Evolutionary conservation across 2,329 filamentous ascomycete genomes (phyloP).

Genomic region (Curvularia verruculosa): DNA sequence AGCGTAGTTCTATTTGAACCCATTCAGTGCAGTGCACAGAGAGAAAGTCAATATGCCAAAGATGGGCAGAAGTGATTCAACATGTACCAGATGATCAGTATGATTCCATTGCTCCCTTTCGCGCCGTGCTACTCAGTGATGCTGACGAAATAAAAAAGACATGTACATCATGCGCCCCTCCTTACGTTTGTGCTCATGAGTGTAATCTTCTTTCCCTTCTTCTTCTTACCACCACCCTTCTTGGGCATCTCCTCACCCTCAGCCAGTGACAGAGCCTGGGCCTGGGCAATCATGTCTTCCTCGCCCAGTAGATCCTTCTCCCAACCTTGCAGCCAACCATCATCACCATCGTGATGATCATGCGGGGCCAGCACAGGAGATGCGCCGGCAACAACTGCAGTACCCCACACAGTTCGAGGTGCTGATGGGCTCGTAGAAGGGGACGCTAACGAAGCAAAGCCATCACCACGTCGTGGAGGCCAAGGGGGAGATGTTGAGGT

Average conservation of each 20-base stretch:
- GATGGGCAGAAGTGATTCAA: neutral
- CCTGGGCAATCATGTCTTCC: slow-evolving; percentile 57
- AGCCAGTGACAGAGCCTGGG: slow-evolving; percentile 49
- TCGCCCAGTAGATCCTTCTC: slow-evolving; percentile 76
- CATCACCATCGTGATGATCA: slow-evolving; percentile 59
- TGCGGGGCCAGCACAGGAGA: slow-evolving; percentile 62
- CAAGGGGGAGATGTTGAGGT: slow-evolving; percentile 57
- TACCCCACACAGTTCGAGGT: slow-evolving; percentile 91
- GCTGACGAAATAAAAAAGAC: slow-evolving; percentile 16
- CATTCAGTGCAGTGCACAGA: no score
- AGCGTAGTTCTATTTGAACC: no score
- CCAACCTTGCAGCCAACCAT: slow-evolving; percentile 87
- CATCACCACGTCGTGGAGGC: slow-evolving; percentile 59
- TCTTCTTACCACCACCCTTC: slow-evolving; percentile 60
- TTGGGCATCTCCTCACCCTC: slow-evolving; percentile 36
- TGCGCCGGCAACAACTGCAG: slow-evolving; percentile 65
- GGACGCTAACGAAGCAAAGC: slow-evolving; percentile 71
- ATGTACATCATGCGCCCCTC: slow-evolving; percentile 55
- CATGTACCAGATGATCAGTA: neutral
- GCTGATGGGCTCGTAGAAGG: slow-evolving; percentile 82
- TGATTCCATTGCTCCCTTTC: slow-evolving; percentile 30
- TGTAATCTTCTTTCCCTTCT: slow-evolving; percentile 72
- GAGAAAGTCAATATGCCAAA: neutral
- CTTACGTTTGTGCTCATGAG: slow-evolving; percentile 70
- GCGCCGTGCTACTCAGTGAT: slow-evolving; percentile 36